These are phyloP conservation scores for Epithemia pelagica DNA, from an alignment of 108 stramenopile genomes.

Conservation along the genomic window DNA sequence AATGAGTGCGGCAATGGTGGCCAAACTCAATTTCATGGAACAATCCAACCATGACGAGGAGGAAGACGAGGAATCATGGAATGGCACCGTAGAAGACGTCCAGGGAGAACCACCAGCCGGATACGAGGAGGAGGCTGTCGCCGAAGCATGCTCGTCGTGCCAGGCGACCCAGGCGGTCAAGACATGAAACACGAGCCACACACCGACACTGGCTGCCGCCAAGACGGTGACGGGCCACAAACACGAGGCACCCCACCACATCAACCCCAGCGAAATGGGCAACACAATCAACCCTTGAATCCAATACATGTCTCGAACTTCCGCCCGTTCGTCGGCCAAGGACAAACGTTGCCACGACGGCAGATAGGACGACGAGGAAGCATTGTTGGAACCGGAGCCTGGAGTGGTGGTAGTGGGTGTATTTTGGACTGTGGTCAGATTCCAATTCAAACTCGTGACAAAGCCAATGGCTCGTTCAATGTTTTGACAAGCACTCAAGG, in stretches of 20 bases:
- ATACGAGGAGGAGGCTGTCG: neutral
- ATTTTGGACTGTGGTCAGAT: neutral
- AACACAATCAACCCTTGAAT: neutral
- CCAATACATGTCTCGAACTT: neutral
- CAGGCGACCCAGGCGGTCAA: neutral
- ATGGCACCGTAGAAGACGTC: neutral
- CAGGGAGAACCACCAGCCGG: too few relatives aligned
- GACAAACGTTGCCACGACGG: neutral
- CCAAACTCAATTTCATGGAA: neutral
- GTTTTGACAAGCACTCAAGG: slow-evolving; percentile 1
- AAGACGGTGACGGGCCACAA: neutral
- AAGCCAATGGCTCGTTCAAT: neutral
- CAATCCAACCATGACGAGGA: slow-evolving; percentile 5
- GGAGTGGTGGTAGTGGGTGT: neutral
- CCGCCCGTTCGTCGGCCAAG: neutral
- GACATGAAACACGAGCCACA: neutral
- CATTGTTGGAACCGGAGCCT: neutral
- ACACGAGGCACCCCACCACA: neutral
- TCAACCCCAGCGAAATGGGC: neutral
- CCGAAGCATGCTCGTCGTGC: neutral
- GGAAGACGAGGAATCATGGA: too few relatives aligned
- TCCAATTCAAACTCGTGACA: slow-evolving; percentile 1
- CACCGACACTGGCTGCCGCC: neutral
- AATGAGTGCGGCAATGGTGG: neutral
- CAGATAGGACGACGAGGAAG: neutral